Base-by-base conservation (phyloP, 257 asterid genomes). In the Petrea volubilis region DNA sequence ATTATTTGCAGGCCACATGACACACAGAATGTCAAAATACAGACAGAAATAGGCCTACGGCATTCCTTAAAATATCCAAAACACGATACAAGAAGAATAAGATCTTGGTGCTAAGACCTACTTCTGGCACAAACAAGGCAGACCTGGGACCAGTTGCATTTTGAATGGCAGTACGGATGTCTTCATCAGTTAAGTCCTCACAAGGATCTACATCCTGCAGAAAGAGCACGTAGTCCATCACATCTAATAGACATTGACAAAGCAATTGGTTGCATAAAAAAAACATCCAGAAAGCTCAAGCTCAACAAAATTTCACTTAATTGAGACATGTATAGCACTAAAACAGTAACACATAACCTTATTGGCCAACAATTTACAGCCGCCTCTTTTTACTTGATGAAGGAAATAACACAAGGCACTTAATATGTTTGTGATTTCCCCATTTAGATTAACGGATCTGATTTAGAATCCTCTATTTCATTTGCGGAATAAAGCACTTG, bases 181-280 rank as follows among this genome's bases (percentile, higher is more conserved):
- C 99, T 73, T 92, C 96, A 83, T 95, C 96, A 52, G 96, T 95
- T 80, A 95, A 87, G 71, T 84, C 92, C 79, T 92, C 97, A 77
- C 99, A 92, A 36, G 99, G 99, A 72, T 95, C 98, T 60, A 95
- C 98, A 27, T 86, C 97, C 99, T 95, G 90, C 76, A 75, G 71
- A 68, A 68, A 74, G 25, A 44, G 65, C 65, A 70, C 60, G 23
- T 44, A 15, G 21, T 27, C 2, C 29, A 68, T 56, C 63, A 63
- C 34, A 66, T 62, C 51, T 57, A 41, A 64, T 63, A 36, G 20
- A 51, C 56, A 61, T 41, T 20, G 40, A 64, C 44, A 44, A 66
- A 41, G 29, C 3, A 68, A 33, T 9, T 31, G 29, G 52, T 60
- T 27, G 31, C 12, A 14, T 18, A 24, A 8, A 53, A 8, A 53